Percentiles rank a stretch among this genome's conserved stretches.
phyloP scores from a whole-genome alignment of 805 yeast genomes.

The Lachancea waltii region DNA sequence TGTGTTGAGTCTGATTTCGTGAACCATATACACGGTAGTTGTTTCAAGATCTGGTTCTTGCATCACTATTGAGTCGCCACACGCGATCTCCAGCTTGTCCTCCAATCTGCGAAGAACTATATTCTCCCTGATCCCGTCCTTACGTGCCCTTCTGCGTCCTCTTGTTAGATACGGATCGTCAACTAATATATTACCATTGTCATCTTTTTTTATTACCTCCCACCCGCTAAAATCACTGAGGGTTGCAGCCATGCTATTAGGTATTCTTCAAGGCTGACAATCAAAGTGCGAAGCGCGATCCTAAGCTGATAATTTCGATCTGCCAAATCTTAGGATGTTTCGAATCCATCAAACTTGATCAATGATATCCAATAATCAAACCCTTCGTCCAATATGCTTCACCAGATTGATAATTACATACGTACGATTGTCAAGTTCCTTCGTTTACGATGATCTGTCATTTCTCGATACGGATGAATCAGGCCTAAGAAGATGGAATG shows the following conservation, averaged over 20 bases:
- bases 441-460: no score
- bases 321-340: no score
- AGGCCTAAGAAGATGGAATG: no score
- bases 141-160: constrained; percentile 20
- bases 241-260: constrained; percentile 23
- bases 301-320: no score
- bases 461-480: no score
- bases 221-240: constrained; percentile 26
- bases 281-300: no score
- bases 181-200: constrained; percentile 19
- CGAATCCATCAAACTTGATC: no score
- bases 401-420: no score
- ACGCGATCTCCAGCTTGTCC: constrained; percentile 44
- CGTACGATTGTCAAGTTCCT: no score
- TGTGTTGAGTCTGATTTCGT: constrained; percentile 47
- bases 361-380: no score
- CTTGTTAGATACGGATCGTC: constrained; percentile 18
- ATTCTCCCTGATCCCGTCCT: constrained; percentile 8
- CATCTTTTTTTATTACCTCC: constrained; percentile 27
- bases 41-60: constrained; percentile 31
- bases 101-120: constrained; percentile 35
- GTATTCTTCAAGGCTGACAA: no score
- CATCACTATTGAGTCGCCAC: constrained; percentile 49
- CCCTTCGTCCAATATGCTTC: no score
- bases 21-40: constrained; percentile 41